phyloP scores from a whole-genome alignment of 768 basidiomycete species.

The Pluteus cervinus region DNA sequence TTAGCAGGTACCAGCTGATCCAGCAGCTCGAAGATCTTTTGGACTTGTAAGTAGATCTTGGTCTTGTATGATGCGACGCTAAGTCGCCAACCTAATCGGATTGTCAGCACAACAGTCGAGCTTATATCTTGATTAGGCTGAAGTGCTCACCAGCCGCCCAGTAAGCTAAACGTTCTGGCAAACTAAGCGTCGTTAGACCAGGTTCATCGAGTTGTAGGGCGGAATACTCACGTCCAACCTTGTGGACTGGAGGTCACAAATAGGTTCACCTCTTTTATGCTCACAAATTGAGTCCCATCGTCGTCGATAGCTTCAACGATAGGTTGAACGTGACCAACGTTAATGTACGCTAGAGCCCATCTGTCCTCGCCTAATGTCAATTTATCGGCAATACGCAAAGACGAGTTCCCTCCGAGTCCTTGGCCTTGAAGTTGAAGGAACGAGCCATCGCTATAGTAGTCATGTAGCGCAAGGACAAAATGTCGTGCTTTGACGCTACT shows the following conservation, averaged over 20 bases:
- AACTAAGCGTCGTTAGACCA: constrained; percentile 9
- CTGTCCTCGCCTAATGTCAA: constrained; percentile 27
- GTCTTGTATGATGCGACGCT: constrained; percentile 27
- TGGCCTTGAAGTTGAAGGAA: not conserved
- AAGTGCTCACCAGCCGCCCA: constrained; percentile 29
- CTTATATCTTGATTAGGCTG: not conserved
- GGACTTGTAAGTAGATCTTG: constrained; percentile 25
- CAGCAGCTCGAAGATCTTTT: constrained; percentile 23
- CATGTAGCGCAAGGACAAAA: constrained; percentile 6
- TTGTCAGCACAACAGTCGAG: not conserved
- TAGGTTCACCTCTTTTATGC: constrained; percentile 33
- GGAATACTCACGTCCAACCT: constrained; percentile 28
- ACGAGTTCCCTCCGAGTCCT: constrained; percentile 5
- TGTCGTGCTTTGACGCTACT: constrained; percentile 14
- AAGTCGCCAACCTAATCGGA: constrained; percentile 26
- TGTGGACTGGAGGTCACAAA: constrained; percentile 26
- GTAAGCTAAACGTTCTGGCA: constrained; percentile 32
- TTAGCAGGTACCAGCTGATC: constrained; percentile 26
- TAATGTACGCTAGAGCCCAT: constrained; percentile 37
- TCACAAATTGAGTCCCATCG: constrained; percentile 36
- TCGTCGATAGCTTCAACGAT: constrained; percentile 36
- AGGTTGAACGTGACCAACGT: constrained; percentile 31
- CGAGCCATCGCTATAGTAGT: no score
- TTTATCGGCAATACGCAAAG: constrained; percentile 11
- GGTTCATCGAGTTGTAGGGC: not conserved